A percentile compares a stretch with the other conserved stretches of the same genome.
These are phyloP conservation scores for Saturnispora hagleri DNA, from an alignment of 805 yeast genomes.

Conservation along the genomic window DNA sequence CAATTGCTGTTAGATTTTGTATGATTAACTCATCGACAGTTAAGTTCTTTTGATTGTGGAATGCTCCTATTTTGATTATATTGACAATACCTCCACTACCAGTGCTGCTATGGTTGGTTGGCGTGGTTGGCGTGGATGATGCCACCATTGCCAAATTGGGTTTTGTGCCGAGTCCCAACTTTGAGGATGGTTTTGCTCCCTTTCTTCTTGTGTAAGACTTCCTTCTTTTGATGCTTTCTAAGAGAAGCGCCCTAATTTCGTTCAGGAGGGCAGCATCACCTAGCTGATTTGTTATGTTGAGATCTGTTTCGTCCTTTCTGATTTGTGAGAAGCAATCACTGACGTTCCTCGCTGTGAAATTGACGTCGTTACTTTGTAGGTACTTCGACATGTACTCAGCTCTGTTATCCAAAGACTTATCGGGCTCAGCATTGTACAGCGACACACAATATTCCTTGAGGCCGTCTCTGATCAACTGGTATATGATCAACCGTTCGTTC, in stretches of 20 bases:
- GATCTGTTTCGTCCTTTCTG: conserved; percentile 17
- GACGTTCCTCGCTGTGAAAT: conserved; percentile 19
- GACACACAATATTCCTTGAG: conserved; percentile 18
- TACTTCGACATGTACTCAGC: conserved; percentile 21
- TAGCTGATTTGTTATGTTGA: conserved; percentile 9
- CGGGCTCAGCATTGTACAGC: conserved; percentile 14
- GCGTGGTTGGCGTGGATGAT: conserved; percentile 3
- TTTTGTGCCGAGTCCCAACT: neutral
- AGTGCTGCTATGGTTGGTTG: neutral
- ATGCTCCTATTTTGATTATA: conserved; percentile 11
- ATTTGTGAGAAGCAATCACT: conserved; percentile 20
- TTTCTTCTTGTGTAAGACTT: conserved; percentile 22
- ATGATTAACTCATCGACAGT: neutral
- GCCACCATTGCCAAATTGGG: conserved; percentile 4
- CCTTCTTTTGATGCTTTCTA: conserved; percentile 21
- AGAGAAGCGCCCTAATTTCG: conserved; percentile 16
- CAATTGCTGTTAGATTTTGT: conserved; percentile 13
- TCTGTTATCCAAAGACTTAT: conserved; percentile 17
- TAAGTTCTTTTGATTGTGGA: conserved; percentile 5
- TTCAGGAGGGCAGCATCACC: conserved; percentile 12
- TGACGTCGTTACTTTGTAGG: conserved; percentile 13
- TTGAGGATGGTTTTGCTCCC: conserved; percentile 5
- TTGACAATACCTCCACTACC: conserved; percentile 2
- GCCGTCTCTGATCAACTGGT: conserved; percentile 17
- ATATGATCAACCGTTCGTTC: conserved; percentile 6